These are phyloP conservation scores for Carex cristatella DNA, from an alignment of 176 grass and related monocot genomes.

Conservation along the genomic window DNA sequence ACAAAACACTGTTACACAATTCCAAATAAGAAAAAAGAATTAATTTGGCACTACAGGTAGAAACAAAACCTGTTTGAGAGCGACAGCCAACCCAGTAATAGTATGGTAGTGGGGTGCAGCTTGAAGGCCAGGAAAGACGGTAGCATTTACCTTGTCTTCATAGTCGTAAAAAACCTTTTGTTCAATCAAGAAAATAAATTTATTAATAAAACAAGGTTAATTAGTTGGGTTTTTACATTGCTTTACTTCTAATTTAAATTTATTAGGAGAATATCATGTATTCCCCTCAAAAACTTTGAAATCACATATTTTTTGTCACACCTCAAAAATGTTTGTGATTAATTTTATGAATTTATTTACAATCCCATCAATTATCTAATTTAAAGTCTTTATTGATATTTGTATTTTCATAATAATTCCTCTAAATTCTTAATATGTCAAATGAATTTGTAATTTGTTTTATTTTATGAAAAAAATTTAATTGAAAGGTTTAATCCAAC, in stretches of 20 bases:
- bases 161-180: conserved; percentile 83
- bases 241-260: neutral
- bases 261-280: neutral
- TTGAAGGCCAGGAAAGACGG: conserved; percentile 96
- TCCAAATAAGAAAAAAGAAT: neutral
- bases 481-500: no score
- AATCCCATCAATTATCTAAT: no score
- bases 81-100: conserved; percentile 96
- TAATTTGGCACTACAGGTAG: neutral
- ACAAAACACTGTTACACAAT: neutral
- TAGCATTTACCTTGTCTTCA: conserved; percentile 94
- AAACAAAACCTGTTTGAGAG: conserved; percentile 83
- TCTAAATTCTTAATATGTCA: no score
- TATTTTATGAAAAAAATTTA: no score
- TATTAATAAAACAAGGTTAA: neutral
- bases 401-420: no score
- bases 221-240: neutral
- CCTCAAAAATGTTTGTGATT: no score
- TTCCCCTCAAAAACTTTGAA: no score
- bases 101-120: conserved; percentile 97
- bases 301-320: no score
- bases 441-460: no score
- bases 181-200: conserved; percentile 16
- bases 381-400: no score
- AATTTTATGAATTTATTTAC: no score